Conservation (phyloP, 805 yeast genomes). For the Cyberlindnera nakhonratchasimensis region DNA sequence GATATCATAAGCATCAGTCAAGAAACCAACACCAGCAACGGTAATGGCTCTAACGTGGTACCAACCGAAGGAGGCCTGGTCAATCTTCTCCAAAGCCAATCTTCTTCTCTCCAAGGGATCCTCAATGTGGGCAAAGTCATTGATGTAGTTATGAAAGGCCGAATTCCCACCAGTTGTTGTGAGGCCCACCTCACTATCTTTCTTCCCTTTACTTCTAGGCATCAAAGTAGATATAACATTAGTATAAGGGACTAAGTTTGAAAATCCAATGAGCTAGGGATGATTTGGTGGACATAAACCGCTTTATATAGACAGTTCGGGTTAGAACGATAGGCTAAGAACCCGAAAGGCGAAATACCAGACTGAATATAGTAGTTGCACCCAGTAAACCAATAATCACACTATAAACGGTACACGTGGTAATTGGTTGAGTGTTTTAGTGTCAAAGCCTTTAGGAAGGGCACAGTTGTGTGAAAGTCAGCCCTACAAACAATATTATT, state of each 20-base stretch:
- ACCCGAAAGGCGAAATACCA: no score
- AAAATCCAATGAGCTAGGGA: no score
- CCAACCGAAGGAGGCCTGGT: slow-evolving; percentile 77
- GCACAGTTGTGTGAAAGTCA: no score
- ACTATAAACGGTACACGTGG: no score
- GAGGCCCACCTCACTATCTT: slow-evolving; percentile 28
- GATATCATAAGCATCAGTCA: slow-evolving; percentile 90
- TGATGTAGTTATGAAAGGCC: slow-evolving; percentile 79
- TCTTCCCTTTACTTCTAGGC: slow-evolving; percentile 19
- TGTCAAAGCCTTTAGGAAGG: no score
- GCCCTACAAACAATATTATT: no score
- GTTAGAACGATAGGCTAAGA: no score
- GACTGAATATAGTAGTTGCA: no score
- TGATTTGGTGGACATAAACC: no score
- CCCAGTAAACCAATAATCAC: no score
- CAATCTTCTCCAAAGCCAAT: slow-evolving; percentile 79
- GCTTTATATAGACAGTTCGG: no score
- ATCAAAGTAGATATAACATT: not conserved
- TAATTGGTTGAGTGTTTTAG: no score
- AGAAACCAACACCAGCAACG: slow-evolving; percentile 92
- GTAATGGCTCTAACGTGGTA: slow-evolving; percentile 76
- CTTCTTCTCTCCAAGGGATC: slow-evolving; percentile 88
- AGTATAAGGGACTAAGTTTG: not conserved
- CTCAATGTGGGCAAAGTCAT: slow-evolving; percentile 75
- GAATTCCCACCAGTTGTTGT: slow-evolving; percentile 72